Evolutionary conservation across 2,329 filamentous ascomycete species (phyloP).

Genomic region (Torrubiellomyces zombiae): DNA sequence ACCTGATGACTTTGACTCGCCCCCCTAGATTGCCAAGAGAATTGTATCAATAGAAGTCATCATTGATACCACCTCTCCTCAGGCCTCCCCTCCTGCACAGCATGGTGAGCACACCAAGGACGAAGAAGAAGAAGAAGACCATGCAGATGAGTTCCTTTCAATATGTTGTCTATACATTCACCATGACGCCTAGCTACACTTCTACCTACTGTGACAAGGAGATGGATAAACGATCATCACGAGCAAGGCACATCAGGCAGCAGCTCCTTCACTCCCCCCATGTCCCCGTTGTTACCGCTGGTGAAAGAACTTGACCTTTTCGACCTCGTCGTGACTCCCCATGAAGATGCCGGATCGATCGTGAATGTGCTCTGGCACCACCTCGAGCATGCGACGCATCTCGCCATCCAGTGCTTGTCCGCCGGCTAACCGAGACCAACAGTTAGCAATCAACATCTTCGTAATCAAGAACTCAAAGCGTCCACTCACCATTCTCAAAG

Average conservation of each 20-base stretch:
- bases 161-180: too few species aligned
- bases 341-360: constrained; percentile 92
- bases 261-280: neutral
- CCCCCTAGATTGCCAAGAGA: too few species aligned
- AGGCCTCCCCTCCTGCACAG: too few species aligned
- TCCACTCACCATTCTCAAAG: constrained; percentile 78
- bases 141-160: too few species aligned
- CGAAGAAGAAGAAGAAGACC: too few species aligned
- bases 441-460: constrained; percentile 13
- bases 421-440: constrained; percentile 49
- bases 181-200: neutral
- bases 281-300: constrained; percentile 20
- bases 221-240: too few species aligned
- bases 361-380: constrained; percentile 84
- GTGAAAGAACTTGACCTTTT: constrained; percentile 82
- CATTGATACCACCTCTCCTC: too few species aligned
- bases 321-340: constrained; percentile 85
- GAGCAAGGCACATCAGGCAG: too few species aligned
- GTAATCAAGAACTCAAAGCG: too few species aligned
- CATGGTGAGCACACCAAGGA: neutral
- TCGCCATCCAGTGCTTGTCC: constrained; percentile 83
- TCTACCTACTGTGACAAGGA: too few species aligned
- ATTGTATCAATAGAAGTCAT: too few species aligned
- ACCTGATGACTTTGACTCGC: too few species aligned
- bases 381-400: constrained; percentile 79